Conservation (phyloP, 192 early-diverging fungal species). For the Entrophospora sp. region DNA sequence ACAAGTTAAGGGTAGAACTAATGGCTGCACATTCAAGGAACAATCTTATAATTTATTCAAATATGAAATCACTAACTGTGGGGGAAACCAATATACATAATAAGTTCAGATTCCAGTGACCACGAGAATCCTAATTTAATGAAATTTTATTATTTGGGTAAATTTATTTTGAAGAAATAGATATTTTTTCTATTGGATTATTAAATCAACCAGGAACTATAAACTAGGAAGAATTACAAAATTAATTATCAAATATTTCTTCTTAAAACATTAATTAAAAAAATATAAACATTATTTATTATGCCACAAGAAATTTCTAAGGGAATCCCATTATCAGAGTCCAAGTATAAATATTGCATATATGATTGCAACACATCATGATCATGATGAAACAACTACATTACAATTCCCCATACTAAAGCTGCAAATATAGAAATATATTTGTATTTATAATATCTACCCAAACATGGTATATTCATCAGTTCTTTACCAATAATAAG, state of each 20-base stretch:
- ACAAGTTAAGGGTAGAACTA: slow-evolving; percentile 27
- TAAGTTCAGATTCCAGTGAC: slow-evolving; percentile 35
- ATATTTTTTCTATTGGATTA: slow-evolving; percentile 36
- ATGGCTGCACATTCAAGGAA: slow-evolving; percentile 36
- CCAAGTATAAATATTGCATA: slow-evolving; percentile 93
- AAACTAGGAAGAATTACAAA: slow-evolving; percentile 32
- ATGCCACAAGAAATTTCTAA: slow-evolving; percentile 72
- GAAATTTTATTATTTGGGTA: slow-evolving; percentile 47
- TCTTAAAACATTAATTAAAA: not conserved
- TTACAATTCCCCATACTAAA: slow-evolving; percentile 86
- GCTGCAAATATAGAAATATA: slow-evolving; percentile 91
- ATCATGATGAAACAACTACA: slow-evolving; percentile 92
- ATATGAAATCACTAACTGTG: slow-evolving; percentile 38
- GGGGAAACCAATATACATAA: slow-evolving; percentile 47
- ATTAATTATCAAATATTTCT: slow-evolving; percentile 13
- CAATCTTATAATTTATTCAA: slow-evolving; percentile 32
- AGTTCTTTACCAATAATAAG: slow-evolving; percentile 60
- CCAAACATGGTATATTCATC: slow-evolving; percentile 94
- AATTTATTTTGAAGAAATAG: slow-evolving; percentile 39
- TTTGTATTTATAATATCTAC: slow-evolving; percentile 73
- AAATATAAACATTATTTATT: slow-evolving; percentile 53
- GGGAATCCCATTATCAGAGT: slow-evolving; percentile 74
- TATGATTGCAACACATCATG: slow-evolving; percentile 81
- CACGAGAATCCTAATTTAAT: slow-evolving; percentile 32
- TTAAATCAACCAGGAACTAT: slow-evolving; percentile 36